A percentile compares a stretch with the other conserved stretches of the same genome.
These are phyloP conservation scores for Trichoderma lentiforme DNA, from an alignment of 2,329 filamentous ascomycete species.

Conservation along the genomic window DNA sequence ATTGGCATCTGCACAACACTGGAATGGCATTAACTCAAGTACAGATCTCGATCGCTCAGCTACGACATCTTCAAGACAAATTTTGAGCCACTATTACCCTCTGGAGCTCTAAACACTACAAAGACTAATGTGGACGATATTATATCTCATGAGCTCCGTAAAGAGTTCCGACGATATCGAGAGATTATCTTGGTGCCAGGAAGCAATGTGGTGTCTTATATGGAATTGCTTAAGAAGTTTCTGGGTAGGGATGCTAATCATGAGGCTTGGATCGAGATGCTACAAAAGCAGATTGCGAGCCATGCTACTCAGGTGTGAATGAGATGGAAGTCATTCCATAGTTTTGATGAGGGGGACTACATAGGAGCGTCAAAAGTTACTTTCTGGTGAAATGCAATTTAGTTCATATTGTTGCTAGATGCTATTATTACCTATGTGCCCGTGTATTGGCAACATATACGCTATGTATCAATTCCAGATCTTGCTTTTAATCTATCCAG, in stretches of 20 bases:
- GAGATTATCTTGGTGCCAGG: slow-evolving; percentile 72
- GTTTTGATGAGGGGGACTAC: not conserved
- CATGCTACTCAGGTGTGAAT: not conserved
- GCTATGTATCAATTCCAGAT: not conserved
- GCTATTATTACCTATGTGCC: not conserved
- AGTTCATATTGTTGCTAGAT: not conserved
- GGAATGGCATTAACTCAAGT: not conserved
- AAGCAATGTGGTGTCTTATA: slow-evolving; percentile 71
- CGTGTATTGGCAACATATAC: not conserved
- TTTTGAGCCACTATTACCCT: slow-evolving; percentile 45
- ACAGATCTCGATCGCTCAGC: slow-evolving; percentile 2
- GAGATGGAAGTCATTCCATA: not conserved
- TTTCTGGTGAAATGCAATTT: not conserved
- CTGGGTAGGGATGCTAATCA: slow-evolving; percentile 66
- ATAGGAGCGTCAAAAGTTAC: not conserved
- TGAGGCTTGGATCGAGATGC: slow-evolving; percentile 49
- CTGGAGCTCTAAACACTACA: not conserved
- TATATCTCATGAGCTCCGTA: slow-evolving; percentile 65
- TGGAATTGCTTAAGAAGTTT: slow-evolving; percentile 64
- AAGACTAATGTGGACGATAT: slow-evolving; percentile 30
- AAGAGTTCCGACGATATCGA: slow-evolving; percentile 65
- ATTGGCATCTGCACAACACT: no score
- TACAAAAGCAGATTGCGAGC: not conserved
- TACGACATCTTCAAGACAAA: slow-evolving; percentile 71
- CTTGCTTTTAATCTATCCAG: not conserved